Conservation (phyloP, 2,329 filamentous ascomycete genomes). For the Fusarium dimerum region DNA sequence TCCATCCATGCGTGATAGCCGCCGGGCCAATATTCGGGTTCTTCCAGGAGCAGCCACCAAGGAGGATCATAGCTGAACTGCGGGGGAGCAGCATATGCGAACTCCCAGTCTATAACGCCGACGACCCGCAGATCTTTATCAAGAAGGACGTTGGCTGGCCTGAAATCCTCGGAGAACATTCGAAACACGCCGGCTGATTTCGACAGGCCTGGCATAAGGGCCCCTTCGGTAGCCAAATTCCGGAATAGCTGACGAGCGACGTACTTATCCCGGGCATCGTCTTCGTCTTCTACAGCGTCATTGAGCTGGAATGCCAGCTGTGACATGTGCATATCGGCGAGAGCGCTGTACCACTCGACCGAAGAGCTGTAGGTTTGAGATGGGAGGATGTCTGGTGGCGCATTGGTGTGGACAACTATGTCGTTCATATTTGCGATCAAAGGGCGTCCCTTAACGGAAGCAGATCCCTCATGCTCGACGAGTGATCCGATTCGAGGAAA, state of each 20-base stretch:
- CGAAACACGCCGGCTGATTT: slow-evolving; percentile 8
- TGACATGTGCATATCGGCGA: slow-evolving; percentile 39
- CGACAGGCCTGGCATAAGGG: not conserved
- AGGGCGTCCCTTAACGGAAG: slow-evolving; percentile 34
- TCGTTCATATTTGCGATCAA: slow-evolving; percentile 44
- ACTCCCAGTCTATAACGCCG: slow-evolving; percentile 45
- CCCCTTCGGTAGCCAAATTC: slow-evolving; percentile 23
- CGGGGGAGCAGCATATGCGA: slow-evolving; percentile 35
- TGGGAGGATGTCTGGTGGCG: slow-evolving; percentile 25
- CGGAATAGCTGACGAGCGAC: slow-evolving; percentile 37
- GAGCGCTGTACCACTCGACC: slow-evolving; percentile 34
- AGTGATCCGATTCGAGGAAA: not conserved
- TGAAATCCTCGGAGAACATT: slow-evolving; percentile 29
- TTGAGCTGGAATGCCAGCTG: slow-evolving; percentile 42
- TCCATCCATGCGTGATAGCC: slow-evolving; percentile 34
- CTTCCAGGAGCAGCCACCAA: slow-evolving; percentile 40
- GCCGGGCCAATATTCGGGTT: slow-evolving; percentile 33
- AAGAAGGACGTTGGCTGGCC: slow-evolving; percentile 34
- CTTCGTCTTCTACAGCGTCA: slow-evolving; percentile 33
- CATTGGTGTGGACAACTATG: slow-evolving; percentile 25
- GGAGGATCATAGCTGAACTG: slow-evolving; percentile 38
- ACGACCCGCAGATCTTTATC: slow-evolving; percentile 28
- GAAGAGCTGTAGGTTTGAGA: slow-evolving; percentile 29
- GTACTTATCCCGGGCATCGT: slow-evolving; percentile 35
- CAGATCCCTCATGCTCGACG: slow-evolving; percentile 17